A percentile compares a stretch with the other conserved stretches of the same genome.
These are phyloP conservation scores for Aegilops speltoides DNA, from an alignment of 176 grass and related monocot species.

Conservation along the genomic window DNA sequence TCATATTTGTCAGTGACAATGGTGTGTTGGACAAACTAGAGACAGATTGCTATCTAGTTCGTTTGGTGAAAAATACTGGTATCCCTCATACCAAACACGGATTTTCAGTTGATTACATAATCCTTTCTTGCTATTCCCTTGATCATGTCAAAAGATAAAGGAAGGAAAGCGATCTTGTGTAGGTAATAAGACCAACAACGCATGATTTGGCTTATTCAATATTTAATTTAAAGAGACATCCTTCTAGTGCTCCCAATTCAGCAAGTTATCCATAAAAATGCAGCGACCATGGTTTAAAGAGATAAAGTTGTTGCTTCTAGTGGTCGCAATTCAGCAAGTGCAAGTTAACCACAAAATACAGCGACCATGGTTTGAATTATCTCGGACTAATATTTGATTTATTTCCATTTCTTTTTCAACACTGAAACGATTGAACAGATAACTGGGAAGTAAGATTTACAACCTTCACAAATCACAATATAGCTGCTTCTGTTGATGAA, in stretches of 20 bases:
- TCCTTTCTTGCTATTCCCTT: neutral
- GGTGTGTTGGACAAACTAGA: slow-evolving; percentile 8
- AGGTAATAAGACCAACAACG: neutral
- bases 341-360: neutral
- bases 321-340: neutral
- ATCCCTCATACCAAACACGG: neutral
- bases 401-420: neutral
- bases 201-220: slow-evolving; percentile 23
- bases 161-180: neutral
- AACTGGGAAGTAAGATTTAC: neutral
- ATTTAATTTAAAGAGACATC: neutral
- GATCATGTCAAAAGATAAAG: neutral
- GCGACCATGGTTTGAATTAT: neutral
- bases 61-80: neutral
- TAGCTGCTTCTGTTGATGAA: neutral
- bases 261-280: slow-evolving; percentile 1
- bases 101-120: neutral
- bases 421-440: neutral
- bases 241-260: neutral
- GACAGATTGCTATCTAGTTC: neutral
- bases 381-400: neutral
- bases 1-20: neutral
- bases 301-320: neutral
- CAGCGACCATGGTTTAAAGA: neutral
- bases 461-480: neutral